A percentile compares a stretch with the other conserved stretches of the same genome.
Evolutionary conservation across 768 basidiomycete genomes (phyloP).

Genomic region (Mrakia frigida): DNA sequence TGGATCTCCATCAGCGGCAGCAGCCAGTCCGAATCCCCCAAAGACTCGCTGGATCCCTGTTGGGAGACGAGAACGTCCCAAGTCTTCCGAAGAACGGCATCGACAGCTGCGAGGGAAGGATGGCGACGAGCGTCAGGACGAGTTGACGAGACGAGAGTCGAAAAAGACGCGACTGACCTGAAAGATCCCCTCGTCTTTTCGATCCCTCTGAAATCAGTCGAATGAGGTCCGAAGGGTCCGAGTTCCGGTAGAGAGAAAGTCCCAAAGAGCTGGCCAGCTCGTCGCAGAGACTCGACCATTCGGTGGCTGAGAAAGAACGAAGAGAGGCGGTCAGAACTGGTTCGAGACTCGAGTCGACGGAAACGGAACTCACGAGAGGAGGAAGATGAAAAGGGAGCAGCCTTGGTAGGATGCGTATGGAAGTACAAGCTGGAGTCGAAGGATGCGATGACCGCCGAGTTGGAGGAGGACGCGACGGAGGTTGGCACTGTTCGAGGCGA

Average conservation of each 20-base stretch:
- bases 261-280: slow-evolving; percentile 3
- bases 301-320: not conserved
- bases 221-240: slow-evolving; percentile 6
- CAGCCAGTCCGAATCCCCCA: slow-evolving; percentile 4
- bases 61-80: not conserved
- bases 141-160: not conserved
- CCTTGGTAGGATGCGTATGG: slow-evolving; percentile 4
- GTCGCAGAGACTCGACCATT: slow-evolving; percentile 12
- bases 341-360: not conserved
- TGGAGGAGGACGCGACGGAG: not conserved
- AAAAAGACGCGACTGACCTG: not conserved
- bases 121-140: not conserved
- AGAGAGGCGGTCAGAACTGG: too few relatives aligned
- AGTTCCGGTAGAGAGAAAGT: not conserved
- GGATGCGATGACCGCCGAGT: not conserved
- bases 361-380: not conserved
- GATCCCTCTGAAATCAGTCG: not conserved
- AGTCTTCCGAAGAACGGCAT: not conserved
- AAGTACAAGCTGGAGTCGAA: slow-evolving; percentile 5
- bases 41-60: not conserved
- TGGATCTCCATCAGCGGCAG: slow-evolving; percentile 10
- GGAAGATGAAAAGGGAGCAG: not conserved
- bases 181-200: not conserved
- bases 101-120: slow-evolving; percentile 1
- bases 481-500: not conserved